Base-by-base conservation (phyloP, 2,329 filamentous ascomycete genomes). In the Fusarium compactum region DNA sequence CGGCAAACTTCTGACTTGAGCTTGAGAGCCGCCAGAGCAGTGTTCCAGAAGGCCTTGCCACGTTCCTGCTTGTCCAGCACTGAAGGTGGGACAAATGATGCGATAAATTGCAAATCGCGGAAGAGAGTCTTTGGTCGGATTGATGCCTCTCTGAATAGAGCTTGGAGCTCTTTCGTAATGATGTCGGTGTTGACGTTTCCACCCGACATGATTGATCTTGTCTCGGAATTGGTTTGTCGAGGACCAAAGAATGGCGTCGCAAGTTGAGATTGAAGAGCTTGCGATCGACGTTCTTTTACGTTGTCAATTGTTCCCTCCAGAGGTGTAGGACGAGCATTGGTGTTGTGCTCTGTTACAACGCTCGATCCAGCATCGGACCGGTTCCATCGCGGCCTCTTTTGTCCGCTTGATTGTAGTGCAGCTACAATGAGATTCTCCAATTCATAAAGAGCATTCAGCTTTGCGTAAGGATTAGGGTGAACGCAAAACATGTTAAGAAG, bases 1-100 rank as follows among this genome's bases (percentile, higher is more conserved):
- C 90, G 89, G 80, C 93, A 95, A 7, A 96, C 90, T 70, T 97
- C 94, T 71, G 93, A 90, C 79, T 98, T 98, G 56, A 97, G 86
- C 38, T 90, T 89, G n/a, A 98, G 85, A 3, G 95, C 94, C 1
- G 96, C 95, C 8, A 97, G 86, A 0, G 93, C 94, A 27, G 94
- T 92, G 74, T 97, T 93, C 88, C 94, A 93, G 78, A 98, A 98
- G 0, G 95, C 93, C 73, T 94, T 96, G 53, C 87, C 89, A 4
- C 84, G 84, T 43, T 90, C 89, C 0, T 87, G 87, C 71, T 85
- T 86, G 74, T 92, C 90, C 10, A 92, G 80, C 3, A 90, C 81
- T 1, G 85, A 81, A 2, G 88, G 79, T 8, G 89, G 86, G 5
- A 92, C 88, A 74, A 92, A 91, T 0, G 89, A 85, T 1, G 89